Conservation (phyloP, 345 rosid species). For the Erysimum cheiranthoides region DNA sequence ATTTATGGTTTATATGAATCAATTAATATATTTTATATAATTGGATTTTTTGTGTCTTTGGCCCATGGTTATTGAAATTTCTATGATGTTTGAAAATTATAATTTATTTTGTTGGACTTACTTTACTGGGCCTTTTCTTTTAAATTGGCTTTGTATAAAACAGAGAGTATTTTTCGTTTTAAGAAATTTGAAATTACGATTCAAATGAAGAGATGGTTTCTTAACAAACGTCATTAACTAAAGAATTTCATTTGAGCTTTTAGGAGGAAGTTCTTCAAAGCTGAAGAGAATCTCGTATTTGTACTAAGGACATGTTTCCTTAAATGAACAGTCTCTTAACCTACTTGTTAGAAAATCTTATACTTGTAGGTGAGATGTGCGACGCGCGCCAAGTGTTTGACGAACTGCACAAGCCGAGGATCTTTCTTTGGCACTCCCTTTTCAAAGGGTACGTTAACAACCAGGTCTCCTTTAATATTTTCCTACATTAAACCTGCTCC, state of each 20-base stretch:
- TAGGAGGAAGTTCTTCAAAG: conserved; percentile 45
- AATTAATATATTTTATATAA: too few species aligned
- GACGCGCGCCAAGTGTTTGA: conserved; percentile 60
- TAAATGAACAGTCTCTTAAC: conserved; percentile 57
- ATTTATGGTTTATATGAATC: too few species aligned
- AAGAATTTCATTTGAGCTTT: conserved; percentile 45
- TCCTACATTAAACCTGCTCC: conserved; percentile 45
- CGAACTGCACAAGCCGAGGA: conserved; percentile 61
- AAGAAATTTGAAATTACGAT: not conserved
- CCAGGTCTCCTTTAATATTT: conserved; percentile 38
- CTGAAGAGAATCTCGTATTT: conserved; percentile 48
- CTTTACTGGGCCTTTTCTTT: not conserved
- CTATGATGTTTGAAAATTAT: not conserved
- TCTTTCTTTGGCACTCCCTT: conserved; percentile 59
- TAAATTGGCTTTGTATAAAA: not conserved
- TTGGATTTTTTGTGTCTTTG: too few species aligned
- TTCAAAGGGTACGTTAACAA: conserved; percentile 55
- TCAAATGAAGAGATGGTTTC: conserved; percentile 35
- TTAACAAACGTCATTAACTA: conserved; percentile 40
- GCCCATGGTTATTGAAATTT: not conserved
- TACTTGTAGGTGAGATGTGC: conserved; percentile 43
- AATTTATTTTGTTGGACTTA: not conserved
- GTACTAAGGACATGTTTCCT: conserved; percentile 49
- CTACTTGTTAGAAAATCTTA: conserved; percentile 37
- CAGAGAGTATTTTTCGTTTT: not conserved